Evolutionary conservation across 164 flowering plant species (phyloP).

Genomic region (Euptelea pleiosperma): DNA sequence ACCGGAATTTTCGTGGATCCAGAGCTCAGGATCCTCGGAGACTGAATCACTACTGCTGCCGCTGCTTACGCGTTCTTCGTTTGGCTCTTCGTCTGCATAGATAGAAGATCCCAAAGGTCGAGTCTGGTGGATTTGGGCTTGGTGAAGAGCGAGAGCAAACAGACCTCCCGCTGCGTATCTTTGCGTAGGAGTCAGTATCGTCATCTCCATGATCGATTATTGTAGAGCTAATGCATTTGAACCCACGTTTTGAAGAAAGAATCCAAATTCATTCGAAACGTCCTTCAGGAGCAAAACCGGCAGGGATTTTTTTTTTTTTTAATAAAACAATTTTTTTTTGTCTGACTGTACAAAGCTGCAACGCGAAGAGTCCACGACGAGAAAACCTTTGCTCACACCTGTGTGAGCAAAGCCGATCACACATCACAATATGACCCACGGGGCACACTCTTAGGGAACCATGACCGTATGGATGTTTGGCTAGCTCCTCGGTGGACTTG

Average conservation of each 20-base stretch:
- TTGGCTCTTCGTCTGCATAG: constrained; percentile 21
- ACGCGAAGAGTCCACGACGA: no score
- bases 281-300: no score
- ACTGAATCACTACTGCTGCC: constrained; percentile 57
- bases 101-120: constrained; percentile 41
- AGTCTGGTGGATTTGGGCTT: constrained; percentile 83
- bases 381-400: no score
- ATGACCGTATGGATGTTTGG: no score
- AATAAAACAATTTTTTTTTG: no score
- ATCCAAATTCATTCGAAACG: no score
- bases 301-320: no score
- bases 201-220: constrained; percentile 23
- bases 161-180: constrained; percentile 77
- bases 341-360: no score
- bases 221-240: neutral
- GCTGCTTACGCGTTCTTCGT: constrained; percentile 31
- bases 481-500: no score
- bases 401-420: no score
- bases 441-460: no score
- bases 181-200: constrained; percentile 65
- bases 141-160: constrained; percentile 72
- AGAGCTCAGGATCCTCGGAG: constrained; percentile 64
- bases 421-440: no score
- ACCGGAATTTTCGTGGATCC: constrained; percentile 65
- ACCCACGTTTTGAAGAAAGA: neutral